A percentile compares a stretch with the other conserved stretches of the same genome.
Evolutionary conservation across 345 rosid genomes (phyloP).

Genomic region (Anastatica hierochuntica): DNA sequence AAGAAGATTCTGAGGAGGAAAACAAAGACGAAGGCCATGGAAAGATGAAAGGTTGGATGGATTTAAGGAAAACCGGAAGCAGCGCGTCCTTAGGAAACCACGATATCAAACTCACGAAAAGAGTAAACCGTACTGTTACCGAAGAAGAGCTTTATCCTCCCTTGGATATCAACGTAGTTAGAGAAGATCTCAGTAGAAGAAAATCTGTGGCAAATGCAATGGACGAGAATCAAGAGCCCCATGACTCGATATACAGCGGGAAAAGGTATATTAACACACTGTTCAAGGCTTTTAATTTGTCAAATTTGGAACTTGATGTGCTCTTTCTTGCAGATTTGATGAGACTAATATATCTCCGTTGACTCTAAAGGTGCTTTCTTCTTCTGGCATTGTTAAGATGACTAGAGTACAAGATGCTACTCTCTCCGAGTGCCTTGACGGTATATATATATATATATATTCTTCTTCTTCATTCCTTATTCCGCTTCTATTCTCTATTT

Average conservation of each 20-base stretch:
- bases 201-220: slow-evolving; percentile 31
- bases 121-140: slow-evolving; percentile 47
- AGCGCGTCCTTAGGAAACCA: slow-evolving; percentile 70
- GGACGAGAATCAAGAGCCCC: slow-evolving; percentile 22
- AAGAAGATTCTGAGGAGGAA: slow-evolving; percentile 41
- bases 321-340: slow-evolving; percentile 47
- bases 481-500: too few species aligned
- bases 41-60: slow-evolving; percentile 34
- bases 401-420: slow-evolving; percentile 86
- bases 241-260: slow-evolving; percentile 43
- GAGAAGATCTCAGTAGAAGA: slow-evolving; percentile 44
- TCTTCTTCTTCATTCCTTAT: background rate
- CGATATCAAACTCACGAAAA: slow-evolving; percentile 55
- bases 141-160: slow-evolving; percentile 48
- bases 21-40: slow-evolving; percentile 21
- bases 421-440: slow-evolving; percentile 61
- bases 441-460: too few species aligned
- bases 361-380: slow-evolving; percentile 67
- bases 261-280: slow-evolving; percentile 35
- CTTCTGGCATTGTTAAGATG: slow-evolving; percentile 75
- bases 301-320: background rate
- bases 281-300: background rate
- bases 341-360: slow-evolving; percentile 73
- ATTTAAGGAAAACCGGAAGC: slow-evolving; percentile 48
- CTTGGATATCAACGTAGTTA: slow-evolving; percentile 44